Evolutionary conservation across 202 grass and related monocot genomes (phyloP).

Genomic region (Setaria viridis): DNA sequence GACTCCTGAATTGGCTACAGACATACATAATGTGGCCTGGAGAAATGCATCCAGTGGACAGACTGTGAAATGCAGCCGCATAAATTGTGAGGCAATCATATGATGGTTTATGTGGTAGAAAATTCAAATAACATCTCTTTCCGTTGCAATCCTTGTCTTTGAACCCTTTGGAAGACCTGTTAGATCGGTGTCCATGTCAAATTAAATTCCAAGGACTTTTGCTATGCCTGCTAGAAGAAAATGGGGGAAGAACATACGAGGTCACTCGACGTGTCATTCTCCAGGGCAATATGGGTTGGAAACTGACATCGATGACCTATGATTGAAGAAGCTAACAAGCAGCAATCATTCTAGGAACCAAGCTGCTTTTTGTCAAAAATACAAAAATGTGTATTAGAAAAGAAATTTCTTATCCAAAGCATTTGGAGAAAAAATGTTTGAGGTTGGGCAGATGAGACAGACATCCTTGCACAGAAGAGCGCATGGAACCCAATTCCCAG

Average conservation of each 20-base stretch:
- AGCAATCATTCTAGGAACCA: neutral
- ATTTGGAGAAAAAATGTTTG: conserved; percentile 9
- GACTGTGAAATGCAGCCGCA: neutral
- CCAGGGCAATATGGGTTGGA: neutral
- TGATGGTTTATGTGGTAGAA: neutral
- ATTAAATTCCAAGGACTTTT: conserved; percentile 3
- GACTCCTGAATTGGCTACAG: neutral
- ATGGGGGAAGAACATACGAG: neutral
- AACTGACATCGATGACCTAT: neutral
- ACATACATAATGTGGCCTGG: neutral
- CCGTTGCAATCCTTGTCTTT: conserved; percentile 4
- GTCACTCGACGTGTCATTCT: neutral
- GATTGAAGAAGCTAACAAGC: neutral
- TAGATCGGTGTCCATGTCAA: neutral
- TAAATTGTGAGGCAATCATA: neutral
- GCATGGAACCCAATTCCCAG: conserved; percentile 7
- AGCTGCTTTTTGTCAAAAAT: neutral
- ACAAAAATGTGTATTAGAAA: neutral
- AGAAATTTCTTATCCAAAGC: neutral
- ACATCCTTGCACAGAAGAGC: conserved; percentile 1
- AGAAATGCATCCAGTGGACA: neutral
- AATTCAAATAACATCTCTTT: conserved; percentile 9
- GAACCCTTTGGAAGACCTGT: neutral
- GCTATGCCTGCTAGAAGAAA: neutral
- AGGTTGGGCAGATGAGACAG: neutral